These are phyloP conservation scores for Tricholoma matsutake DNA, from an alignment of 768 basidiomycete species.

Conservation along the genomic window DNA sequence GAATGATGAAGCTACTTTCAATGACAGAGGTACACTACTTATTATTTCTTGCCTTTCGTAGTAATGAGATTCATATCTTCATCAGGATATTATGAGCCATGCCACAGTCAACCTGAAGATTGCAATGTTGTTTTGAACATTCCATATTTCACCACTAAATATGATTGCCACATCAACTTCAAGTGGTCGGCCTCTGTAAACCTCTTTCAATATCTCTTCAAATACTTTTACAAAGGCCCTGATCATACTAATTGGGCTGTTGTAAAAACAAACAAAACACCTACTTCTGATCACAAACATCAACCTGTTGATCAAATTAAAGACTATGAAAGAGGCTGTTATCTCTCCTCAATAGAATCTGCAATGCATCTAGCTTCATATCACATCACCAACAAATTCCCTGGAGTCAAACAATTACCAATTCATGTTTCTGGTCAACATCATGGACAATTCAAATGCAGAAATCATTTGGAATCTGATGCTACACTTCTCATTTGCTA, in stretches of 20 bases:
- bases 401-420: slow-evolving; percentile 29
- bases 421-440: slow-evolving; percentile 25
- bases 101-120: neutral
- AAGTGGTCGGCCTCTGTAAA: no score
- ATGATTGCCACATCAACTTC: no score
- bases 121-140: no score
- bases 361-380: slow-evolving; percentile 35
- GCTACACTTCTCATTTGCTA: slow-evolving; percentile 19
- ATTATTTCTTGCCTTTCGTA: neutral
- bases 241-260: no score
- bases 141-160: no score
- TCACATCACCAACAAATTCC: slow-evolving; percentile 30
- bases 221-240: no score
- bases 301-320: slow-evolving; percentile 37
- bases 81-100: neutral
- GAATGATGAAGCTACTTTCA: neutral
- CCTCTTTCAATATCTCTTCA: no score
- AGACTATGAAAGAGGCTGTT: slow-evolving; percentile 32
- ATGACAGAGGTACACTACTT: neutral
- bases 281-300: no score
- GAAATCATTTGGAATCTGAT: slow-evolving; percentile 3
- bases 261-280: no score
- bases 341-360: slow-evolving; percentile 34
- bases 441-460: slow-evolving; percentile 22
- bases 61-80: neutral